These are phyloP conservation scores for Pulveroboletus ravenelii DNA, from an alignment of 768 basidiomycete species.

Conservation along the genomic window DNA sequence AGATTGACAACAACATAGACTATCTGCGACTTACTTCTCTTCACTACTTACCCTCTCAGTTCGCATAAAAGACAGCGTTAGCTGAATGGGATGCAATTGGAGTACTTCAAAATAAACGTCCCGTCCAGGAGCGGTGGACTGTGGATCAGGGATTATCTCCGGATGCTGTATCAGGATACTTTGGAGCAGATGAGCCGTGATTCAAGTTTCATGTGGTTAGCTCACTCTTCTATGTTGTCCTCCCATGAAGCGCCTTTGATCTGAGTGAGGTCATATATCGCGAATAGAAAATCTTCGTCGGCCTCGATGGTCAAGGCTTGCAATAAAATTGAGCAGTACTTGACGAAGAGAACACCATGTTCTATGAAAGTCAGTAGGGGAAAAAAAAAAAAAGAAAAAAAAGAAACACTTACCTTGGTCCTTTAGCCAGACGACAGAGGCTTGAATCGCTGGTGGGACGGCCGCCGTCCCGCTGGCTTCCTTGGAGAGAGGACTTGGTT, in stretches of 20 bases:
- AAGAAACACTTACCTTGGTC: constrained; percentile 64
- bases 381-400: neutral
- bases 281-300: constrained; percentile 96
- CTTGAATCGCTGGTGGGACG: constrained; percentile 78
- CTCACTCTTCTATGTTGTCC: constrained; percentile 69
- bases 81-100: constrained; percentile 88
- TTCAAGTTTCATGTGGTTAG: neutral
- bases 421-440: constrained; percentile 84
- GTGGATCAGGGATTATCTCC: constrained; percentile 68
- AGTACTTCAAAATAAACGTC: constrained; percentile 94
- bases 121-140: constrained; percentile 57
- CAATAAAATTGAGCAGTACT: constrained; percentile 90
- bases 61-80: constrained; percentile 95
- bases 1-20: neutral
- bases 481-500: constrained; percentile 84
- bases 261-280: constrained; percentile 86
- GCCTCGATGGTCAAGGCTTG: constrained; percentile 93
- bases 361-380: constrained; percentile 41
- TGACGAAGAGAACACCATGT: constrained; percentile 97
- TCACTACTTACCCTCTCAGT: constrained; percentile 91
- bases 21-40: constrained; percentile 67
- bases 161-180: constrained; percentile 73
- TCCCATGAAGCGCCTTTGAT: constrained; percentile 92
- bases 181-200: constrained; percentile 12
- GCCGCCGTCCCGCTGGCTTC: constrained; percentile 72